Evolutionary conservation across 2,329 filamentous ascomycete species (phyloP), one percentile per base, ranked within the genome.

Genomic region (Ceratocystiopsis sp.): DNA sequence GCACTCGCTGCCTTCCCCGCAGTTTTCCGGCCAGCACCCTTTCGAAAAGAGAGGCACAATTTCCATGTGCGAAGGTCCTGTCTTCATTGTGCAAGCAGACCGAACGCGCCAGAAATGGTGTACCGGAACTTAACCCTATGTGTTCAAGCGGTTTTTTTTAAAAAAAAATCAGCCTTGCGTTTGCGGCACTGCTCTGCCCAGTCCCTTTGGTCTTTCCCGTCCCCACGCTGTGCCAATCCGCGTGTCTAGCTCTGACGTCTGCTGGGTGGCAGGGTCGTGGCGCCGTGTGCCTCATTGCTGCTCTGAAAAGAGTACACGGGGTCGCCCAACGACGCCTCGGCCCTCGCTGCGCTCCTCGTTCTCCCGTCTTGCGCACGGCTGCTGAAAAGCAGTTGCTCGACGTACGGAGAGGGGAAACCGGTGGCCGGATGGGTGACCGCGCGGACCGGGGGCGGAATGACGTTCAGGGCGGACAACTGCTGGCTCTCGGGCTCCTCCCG

Each of bases 71-170:
- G 25, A 29, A 29, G 5, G 25, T 29, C 25, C 5, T 29, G 10
- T 29, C 25, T 29, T 8, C 25, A 29, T 29, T 29, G 25, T 29
- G 25, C 25, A 29, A 8, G 9, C 25, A 29, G 25, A 29, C 25
- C 25, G 25, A 29, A 9, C 25, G 25, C 2, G 25, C 25, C 5
- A 11, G 6, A 11, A 29, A 4, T 7, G 25, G 10, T 11, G 25
- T 10, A 11, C 25, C 78, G 84, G 83, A 87, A 87, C 83, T 87
- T 93, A 94, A 93, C 87, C 87, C 87, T 94, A 94, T 82, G 72
- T 67, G 66, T 62, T 66, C 58, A 3, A 61, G 76, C 81, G 82
- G 84, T 78, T 75, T n/a, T n/a, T n/a, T n/a, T n/a, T n/a, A n/a
- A n/a, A n/a, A n/a, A n/a, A n/a, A n/a, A n/a, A 10, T 21, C 37